Evolutionary conservation across 768 basidiomycete genomes (phyloP).

Genomic region (Suillus americanus): DNA sequence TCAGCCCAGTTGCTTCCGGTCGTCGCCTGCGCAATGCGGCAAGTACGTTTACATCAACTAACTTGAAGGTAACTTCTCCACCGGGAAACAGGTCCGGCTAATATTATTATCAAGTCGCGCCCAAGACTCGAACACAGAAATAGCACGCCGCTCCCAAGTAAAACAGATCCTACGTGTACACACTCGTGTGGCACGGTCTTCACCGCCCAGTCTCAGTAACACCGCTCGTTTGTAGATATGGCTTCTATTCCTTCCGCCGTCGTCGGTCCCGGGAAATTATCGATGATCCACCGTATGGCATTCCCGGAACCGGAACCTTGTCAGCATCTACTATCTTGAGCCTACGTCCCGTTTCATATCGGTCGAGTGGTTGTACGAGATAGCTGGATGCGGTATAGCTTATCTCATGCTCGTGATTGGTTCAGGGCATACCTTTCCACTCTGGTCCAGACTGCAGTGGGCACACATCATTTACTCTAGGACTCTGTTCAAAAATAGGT

Average conservation of each 20-base stretch:
- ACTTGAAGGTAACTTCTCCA: neutral
- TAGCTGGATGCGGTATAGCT: neutral
- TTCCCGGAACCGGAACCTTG: neutral
- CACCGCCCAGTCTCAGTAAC: neutral
- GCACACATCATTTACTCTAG: too few species aligned
- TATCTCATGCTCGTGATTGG: neutral
- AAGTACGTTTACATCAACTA: neutral
- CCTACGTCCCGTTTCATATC: constrained; percentile 1
- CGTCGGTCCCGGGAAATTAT: constrained; percentile 2
- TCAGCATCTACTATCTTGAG: neutral
- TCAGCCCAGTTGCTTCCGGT: neutral
- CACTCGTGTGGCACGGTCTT: neutral
- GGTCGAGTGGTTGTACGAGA: neutral
- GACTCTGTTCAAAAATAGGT: neutral
- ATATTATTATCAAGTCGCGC: neutral
- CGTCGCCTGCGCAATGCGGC: neutral
- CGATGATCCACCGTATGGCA: constrained; percentile 1
- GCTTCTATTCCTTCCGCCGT: neutral
- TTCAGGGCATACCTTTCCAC: neutral
- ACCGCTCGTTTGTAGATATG: neutral
- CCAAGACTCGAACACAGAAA: neutral
- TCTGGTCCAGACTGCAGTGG: too few species aligned
- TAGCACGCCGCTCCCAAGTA: neutral
- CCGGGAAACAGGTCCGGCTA: neutral
- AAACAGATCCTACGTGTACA: neutral